A percentile compares a stretch with the other conserved stretches of the same genome.
Conservation (phyloP, 2,329 filamentous ascomycete species). For the Ascochyta lentis region DNA sequence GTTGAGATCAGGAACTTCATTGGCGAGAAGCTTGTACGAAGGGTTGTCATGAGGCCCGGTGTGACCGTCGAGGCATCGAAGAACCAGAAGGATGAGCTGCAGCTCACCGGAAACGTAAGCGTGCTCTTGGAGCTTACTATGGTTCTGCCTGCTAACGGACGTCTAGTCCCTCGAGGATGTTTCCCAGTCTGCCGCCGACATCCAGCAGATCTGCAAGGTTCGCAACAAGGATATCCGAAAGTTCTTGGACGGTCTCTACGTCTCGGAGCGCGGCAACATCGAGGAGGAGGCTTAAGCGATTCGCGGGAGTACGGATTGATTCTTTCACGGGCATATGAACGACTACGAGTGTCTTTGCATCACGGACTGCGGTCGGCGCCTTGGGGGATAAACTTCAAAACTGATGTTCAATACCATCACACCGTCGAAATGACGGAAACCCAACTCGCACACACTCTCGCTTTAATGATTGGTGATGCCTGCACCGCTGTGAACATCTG, state of each 20-base stretch:
- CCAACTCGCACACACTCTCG: not conserved
- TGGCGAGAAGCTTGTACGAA: conserved; percentile 97
- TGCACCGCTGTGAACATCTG: not conserved
- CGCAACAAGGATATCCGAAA: conserved; percentile 99
- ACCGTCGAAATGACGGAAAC: conserved; percentile 38
- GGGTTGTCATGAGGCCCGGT: conserved; percentile 85
- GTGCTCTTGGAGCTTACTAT: not conserved
- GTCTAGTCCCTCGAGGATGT: conserved; percentile 82
- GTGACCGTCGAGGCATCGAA: conserved; percentile 90
- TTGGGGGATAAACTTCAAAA: conserved; percentile 49
- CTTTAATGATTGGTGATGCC: not conserved
- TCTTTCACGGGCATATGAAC: conserved; percentile 51
- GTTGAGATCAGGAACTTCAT: conserved; percentile 88
- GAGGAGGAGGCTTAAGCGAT: conserved; percentile 63
- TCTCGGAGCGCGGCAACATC: conserved; percentile 98
- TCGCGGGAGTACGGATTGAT: conserved; percentile 43
- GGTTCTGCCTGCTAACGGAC: conserved; percentile 26
- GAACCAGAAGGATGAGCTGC: conserved; percentile 96
- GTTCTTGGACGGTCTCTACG: conserved; percentile 99
- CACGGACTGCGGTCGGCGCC: conserved; percentile 48
- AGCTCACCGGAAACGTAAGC: conserved; percentile 79
- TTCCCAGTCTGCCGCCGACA: conserved; percentile 97
- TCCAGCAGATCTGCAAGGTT: conserved; percentile 99
- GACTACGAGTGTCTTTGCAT: conserved; percentile 51
- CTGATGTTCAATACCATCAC: conserved; percentile 49